Base-by-base conservation (phyloP, 352 stramenopile species). In the Thraustochytrium sp. region DNA sequence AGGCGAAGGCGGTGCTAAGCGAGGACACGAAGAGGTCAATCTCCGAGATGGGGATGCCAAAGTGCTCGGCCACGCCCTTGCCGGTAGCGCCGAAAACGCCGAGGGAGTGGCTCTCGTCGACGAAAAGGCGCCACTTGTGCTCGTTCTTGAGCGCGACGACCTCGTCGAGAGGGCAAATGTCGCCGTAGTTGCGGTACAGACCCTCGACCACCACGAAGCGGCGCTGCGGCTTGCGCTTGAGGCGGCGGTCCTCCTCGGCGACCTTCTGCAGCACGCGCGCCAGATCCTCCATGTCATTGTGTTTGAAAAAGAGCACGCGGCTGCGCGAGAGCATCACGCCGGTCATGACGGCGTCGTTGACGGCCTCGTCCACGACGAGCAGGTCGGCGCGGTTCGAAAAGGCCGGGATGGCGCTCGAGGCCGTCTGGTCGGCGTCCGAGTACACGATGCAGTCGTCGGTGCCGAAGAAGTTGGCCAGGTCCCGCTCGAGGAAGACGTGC, bases 371-470 rank as follows among this genome's bases (percentile, higher is more conserved):
- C 23, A 98, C 92, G 42, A 99, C 89, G 46, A 99, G 91, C 23
- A 99, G 89, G 86, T 99, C 97, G 31, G 95, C 95, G 59, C 96
- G 93, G 89, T 98, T 98, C 38, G 95, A 93, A 89, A 99, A 99
- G 8, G 96, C 96, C 8, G 96, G 94, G 59, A 99, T 89, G 9
- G 97, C 48, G 53, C 77, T 85, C 26, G 77, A 53, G 51, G 44
- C 64, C 9, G 77, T 85, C 13, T 34, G 40, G 34, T 40, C 26
- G 21, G 42, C 72, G 34, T 84, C 61, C 13, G 74, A 98, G 88
- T 99, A 99, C 38, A 94, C 95, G 89, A 99, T 98, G 56, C 94
- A 93, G 73, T 96, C 92, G 36, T 97, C 90, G 21, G 93, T 97
- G 48, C 91, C 90, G 75, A 96, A 94, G 88, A 98, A 97, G 37